Evolutionary conservation across 495 filamentous ascomycete species (phyloP).

Genomic region (Usnea hakonensis): DNA sequence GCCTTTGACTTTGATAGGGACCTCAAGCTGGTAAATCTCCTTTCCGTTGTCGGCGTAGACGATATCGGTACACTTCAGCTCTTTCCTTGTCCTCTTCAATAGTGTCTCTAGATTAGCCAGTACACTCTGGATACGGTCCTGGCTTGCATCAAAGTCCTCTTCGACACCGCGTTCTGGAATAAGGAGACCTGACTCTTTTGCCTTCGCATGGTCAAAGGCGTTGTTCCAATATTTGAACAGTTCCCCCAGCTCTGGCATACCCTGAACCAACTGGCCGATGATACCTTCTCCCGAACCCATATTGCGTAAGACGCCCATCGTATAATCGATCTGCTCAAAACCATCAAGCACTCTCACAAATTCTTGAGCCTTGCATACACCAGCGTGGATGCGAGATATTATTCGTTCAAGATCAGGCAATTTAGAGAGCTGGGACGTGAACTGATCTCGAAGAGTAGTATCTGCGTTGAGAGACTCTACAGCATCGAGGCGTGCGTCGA

Average conservation of each 20-base stretch:
- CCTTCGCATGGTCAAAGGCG: constrained; percentile 81
- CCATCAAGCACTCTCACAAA: constrained; percentile 93
- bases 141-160: constrained; percentile 83
- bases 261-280: constrained; percentile 69
- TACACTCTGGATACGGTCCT: constrained; percentile 64
- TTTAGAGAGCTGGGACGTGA: constrained; percentile 75
- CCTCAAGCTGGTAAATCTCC: constrained; percentile 94
- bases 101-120: constrained; percentile 63
- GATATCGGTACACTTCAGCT: constrained; percentile 61
- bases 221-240: constrained; percentile 81
- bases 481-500: constrained; percentile 92
- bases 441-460: constrained; percentile 64
- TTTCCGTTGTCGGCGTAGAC: constrained; percentile 87
- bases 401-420: constrained; percentile 92
- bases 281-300: constrained; percentile 68
- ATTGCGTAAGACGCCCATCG: constrained; percentile 65
- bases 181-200: constrained; percentile 65
- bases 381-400: constrained; percentile 91
- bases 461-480: constrained; percentile 89
- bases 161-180: constrained; percentile 87
- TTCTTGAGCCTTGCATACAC: constrained; percentile 76
- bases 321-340: constrained; percentile 94
- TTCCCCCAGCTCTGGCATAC: constrained; percentile 75
- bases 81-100: constrained; percentile 59
- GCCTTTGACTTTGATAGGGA: constrained; percentile 71